Percentiles rank a stretch among this genome's conserved stretches.
phyloP scores from a whole-genome alignment of 768 basidiomycete species.

The Suillus discolor region DNA sequence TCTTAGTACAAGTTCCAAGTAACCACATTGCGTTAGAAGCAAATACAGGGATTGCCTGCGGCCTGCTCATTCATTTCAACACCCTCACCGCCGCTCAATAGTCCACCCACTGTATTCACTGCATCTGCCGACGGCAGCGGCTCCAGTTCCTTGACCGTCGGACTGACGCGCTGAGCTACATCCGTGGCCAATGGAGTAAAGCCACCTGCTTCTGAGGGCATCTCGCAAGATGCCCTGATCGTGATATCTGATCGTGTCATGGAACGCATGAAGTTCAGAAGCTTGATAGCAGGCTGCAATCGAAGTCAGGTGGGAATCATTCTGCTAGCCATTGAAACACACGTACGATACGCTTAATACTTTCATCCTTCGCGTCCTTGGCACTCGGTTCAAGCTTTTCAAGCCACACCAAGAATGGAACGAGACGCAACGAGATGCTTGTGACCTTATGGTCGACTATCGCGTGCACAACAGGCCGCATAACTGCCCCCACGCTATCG shows the following conservation, averaged over 20 bases:
- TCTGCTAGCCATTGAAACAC: slow-evolving; percentile 46
- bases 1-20: neutral
- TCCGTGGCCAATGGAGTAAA: slow-evolving; percentile 25
- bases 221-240: neutral
- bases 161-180: slow-evolving; percentile 34
- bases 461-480: slow-evolving; percentile 26
- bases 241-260: slow-evolving; percentile 22
- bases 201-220: slow-evolving; percentile 9
- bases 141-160: slow-evolving; percentile 33
- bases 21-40: slow-evolving; percentile 3
- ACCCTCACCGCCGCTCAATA: slow-evolving; percentile 39
- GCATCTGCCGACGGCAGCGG: slow-evolving; percentile 30
- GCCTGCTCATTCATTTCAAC: slow-evolving; percentile 12
- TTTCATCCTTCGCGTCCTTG: slow-evolving; percentile 21
- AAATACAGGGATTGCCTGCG: neutral
- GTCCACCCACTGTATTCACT: slow-evolving; percentile 33
- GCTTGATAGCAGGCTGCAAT: slow-evolving; percentile 37
- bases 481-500: slow-evolving; percentile 26
- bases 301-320: slow-evolving; percentile 28
- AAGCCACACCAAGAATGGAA: slow-evolving; percentile 38
- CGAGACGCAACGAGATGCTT: slow-evolving; percentile 26
- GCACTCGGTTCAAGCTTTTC: slow-evolving; percentile 19
- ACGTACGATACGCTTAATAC: slow-evolving; percentile 33
- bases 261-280: slow-evolving; percentile 29
- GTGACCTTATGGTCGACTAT: slow-evolving; percentile 17